Percentiles rank a stretch among this genome's conserved stretches.
Conservation (phyloP, 805 yeast species). For the Lipomyces starkeyi region DNA sequence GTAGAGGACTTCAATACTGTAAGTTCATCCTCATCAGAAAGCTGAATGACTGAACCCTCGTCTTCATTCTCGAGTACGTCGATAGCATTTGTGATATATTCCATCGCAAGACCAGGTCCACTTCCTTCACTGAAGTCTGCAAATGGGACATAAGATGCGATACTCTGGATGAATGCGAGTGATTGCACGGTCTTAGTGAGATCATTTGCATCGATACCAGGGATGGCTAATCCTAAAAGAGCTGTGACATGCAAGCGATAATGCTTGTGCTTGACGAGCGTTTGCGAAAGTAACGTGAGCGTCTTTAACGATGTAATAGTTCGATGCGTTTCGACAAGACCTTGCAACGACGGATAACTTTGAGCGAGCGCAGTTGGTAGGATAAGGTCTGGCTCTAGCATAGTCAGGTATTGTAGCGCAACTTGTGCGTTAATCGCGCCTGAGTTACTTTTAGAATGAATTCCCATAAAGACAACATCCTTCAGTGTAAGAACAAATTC, state of each 20-base stretch:
- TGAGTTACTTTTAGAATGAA: slow-evolving; percentile 73
- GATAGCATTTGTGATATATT: slow-evolving; percentile 70
- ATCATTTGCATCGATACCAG: slow-evolving; percentile 91
- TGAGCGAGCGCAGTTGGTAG: slow-evolving; percentile 54
- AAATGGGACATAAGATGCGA: slow-evolving; percentile 75
- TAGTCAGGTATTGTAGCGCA: slow-evolving; percentile 67
- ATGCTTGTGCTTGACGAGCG: slow-evolving; percentile 64
- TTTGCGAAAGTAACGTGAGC: slow-evolving; percentile 67
- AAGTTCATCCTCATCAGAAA: slow-evolving; percentile 54
- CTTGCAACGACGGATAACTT: slow-evolving; percentile 61
- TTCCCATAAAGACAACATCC: slow-evolving; percentile 66
- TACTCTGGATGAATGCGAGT: slow-evolving; percentile 68
- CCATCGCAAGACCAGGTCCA: slow-evolving; percentile 50
- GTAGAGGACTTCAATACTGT: slow-evolving; percentile 75
- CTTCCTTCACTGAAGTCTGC: slow-evolving; percentile 57
- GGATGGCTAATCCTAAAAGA: slow-evolving; percentile 67
- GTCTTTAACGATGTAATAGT: slow-evolving; percentile 73
- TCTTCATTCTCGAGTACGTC: slow-evolving; percentile 53
- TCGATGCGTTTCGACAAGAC: slow-evolving; percentile 68
- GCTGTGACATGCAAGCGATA: slow-evolving; percentile 82
- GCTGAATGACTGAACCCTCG: slow-evolving; percentile 8
- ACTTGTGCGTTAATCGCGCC: slow-evolving; percentile 64
- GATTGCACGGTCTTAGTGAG: slow-evolving; percentile 72
- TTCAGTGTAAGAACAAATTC: slow-evolving; percentile 59
- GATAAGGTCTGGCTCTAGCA: slow-evolving; percentile 58